Conservation (phyloP, 805 yeast genomes). For the Candida quercuum region DNA sequence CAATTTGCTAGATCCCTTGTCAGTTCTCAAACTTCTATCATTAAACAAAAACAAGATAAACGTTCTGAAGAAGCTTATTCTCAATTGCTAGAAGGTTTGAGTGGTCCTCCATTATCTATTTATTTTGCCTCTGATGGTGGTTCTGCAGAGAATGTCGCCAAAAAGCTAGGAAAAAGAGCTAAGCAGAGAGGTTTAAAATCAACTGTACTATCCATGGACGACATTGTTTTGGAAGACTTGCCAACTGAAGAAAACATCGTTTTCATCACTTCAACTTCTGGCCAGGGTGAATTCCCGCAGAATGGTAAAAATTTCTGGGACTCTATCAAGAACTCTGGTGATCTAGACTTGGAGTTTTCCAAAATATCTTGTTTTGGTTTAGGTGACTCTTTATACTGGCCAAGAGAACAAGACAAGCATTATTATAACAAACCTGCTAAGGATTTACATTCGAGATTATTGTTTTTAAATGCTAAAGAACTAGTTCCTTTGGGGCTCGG, state of each 20-base stretch:
- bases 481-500: constrained; percentile 80
- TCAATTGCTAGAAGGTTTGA: constrained; percentile 74
- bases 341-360: constrained; percentile 68
- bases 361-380: constrained; percentile 75
- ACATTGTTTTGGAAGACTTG: constrained; percentile 50
- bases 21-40: constrained; percentile 54
- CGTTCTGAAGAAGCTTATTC: constrained; percentile 75
- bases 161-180: constrained; percentile 51
- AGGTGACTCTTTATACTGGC: constrained; percentile 97
- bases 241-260: constrained; percentile 45
- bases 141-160: constrained; percentile 78
- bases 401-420: constrained; percentile 90
- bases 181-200: constrained; percentile 49
- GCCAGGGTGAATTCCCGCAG: constrained; percentile 90
- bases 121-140: constrained; percentile 93
- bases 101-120: constrained; percentile 79
- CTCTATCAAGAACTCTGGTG: constrained; percentile 56
- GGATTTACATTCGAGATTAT: constrained; percentile 63
- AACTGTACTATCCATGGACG: constrained; percentile 51
- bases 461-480: constrained; percentile 66
- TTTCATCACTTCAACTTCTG: constrained; percentile 81
- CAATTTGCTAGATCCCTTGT: constrained; percentile 69
- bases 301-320: constrained; percentile 74
- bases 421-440: constrained; percentile 88
- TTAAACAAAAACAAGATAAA: constrained; percentile 52